Percentiles rank a stretch among this genome's conserved stretches.
Evolutionary conservation across 345 rosid genomes (phyloP).

Genomic region (Eucalyptus lansdowneana): DNA sequence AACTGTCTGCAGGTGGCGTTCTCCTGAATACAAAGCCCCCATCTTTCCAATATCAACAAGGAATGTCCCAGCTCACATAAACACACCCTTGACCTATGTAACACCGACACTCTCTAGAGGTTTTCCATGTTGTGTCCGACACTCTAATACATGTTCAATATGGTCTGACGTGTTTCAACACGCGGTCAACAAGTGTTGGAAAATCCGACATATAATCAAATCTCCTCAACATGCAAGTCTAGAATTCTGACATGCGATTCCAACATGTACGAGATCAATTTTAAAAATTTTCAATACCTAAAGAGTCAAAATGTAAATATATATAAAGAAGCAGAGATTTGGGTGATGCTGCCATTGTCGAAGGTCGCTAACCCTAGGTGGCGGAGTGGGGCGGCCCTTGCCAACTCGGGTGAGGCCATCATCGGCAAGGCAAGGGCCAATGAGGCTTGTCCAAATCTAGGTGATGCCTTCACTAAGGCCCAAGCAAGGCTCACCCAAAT

Average conservation of each 20-base stretch:
- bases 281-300: too few relatives aligned
- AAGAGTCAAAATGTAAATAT: too few relatives aligned
- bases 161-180: accelerated
- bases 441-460: too few relatives aligned
- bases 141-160: accelerated
- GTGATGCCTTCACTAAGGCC: too few relatives aligned
- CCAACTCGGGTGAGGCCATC: accelerated
- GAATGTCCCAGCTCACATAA: background rate
- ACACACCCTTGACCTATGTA: too few relatives aligned
- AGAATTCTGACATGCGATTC: accelerated
- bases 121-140: accelerated
- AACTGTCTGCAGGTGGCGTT: background rate
- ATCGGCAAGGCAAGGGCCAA: accelerated
- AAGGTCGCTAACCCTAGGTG: accelerated
- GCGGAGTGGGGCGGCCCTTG: accelerated
- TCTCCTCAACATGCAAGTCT: accelerated
- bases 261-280: accelerated
- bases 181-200: accelerated
- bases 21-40: background rate
- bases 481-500: too few relatives aligned
- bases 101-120: accelerated
- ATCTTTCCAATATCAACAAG: background rate
- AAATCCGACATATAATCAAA: too few relatives aligned
- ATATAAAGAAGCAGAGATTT: too few relatives aligned
- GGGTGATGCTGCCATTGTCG: accelerated